phyloP scores from a whole-genome alignment of 2,329 filamentous ascomycete genomes.

The Aspergillus bombycis region DNA sequence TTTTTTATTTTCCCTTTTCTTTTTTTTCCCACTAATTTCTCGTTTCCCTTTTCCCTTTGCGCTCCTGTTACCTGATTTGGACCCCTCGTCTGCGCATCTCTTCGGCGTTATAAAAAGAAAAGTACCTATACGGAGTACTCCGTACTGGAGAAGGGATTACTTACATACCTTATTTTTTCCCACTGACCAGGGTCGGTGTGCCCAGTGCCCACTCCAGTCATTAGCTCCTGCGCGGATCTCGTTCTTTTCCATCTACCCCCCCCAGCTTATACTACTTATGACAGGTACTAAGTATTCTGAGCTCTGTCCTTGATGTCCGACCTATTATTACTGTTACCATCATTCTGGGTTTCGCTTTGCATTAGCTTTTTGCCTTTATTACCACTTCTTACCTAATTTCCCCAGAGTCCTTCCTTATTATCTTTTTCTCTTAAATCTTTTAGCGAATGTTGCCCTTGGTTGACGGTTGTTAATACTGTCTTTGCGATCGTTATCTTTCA shows the following conservation, averaged over 20 bases:
- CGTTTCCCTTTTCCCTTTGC: slow-evolving; percentile 4
- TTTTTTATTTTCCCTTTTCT: too few relatives aligned
- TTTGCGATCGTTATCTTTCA: slow-evolving; percentile 2
- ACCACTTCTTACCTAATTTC: slow-evolving; percentile 9
- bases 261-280: slow-evolving; percentile 6
- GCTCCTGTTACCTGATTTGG: slow-evolving; percentile 2
- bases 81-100: neutral
- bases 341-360: slow-evolving; percentile 17
- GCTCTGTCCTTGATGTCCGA: slow-evolving; percentile 10
- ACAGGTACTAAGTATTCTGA: slow-evolving; percentile 5
- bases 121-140: slow-evolving; percentile 7
- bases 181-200: slow-evolving; percentile 8
- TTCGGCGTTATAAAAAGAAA: slow-evolving; percentile 3
- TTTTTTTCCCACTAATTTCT: neutral
- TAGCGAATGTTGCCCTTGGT: slow-evolving; percentile 1
- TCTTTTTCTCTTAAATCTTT: slow-evolving; percentile 2
- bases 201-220: slow-evolving; percentile 9
- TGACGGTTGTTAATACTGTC: slow-evolving; percentile 12
- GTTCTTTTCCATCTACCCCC: neutral
- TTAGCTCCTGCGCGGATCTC: slow-evolving; percentile 11
- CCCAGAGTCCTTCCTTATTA: neutral
- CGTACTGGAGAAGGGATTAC: slow-evolving; percentile 6
- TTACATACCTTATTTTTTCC: slow-evolving; percentile 3
- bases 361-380: slow-evolving; percentile 10
- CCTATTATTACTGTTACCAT: slow-evolving; percentile 19